These are phyloP conservation scores for Mentha longifolia DNA, from an alignment of 257 asterid species.

Conservation along the genomic window DNA sequence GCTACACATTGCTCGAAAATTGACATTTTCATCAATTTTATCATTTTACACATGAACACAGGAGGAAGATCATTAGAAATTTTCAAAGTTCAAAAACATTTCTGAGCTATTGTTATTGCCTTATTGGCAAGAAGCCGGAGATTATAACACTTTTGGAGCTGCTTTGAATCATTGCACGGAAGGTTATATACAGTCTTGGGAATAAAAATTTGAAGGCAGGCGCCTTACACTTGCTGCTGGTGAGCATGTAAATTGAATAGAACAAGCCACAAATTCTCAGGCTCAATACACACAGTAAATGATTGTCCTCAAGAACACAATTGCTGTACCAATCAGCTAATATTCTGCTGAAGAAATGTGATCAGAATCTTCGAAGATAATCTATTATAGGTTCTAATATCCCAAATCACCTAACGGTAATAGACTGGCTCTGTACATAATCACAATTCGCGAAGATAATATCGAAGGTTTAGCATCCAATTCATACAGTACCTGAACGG, in stretches of 20 bases:
- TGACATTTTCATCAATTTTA: constrained; percentile 3
- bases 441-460: constrained; percentile 5
- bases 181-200: background rate
- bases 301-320: background rate
- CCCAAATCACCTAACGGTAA: constrained; percentile 1
- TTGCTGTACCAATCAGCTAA: background rate
- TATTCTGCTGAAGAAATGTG: background rate
- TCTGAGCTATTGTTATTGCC: background rate
- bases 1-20: constrained; percentile 2
- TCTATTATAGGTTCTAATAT: background rate
- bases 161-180: background rate
- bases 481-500: constrained; percentile 71
- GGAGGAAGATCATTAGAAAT: constrained; percentile 13
- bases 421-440: background rate
- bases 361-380: background rate
- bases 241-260: background rate
- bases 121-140: constrained; percentile 6
- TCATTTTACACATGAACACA: background rate
- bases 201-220: background rate
- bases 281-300: constrained; percentile 2
- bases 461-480: background rate
- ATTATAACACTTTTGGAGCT: background rate
- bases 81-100: constrained; percentile 20
- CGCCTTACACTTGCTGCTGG: background rate
- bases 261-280: background rate